phyloP scores from a whole-genome alignment of 495 filamentous ascomycete species.

The Hyaloscypha variabilis region DNA sequence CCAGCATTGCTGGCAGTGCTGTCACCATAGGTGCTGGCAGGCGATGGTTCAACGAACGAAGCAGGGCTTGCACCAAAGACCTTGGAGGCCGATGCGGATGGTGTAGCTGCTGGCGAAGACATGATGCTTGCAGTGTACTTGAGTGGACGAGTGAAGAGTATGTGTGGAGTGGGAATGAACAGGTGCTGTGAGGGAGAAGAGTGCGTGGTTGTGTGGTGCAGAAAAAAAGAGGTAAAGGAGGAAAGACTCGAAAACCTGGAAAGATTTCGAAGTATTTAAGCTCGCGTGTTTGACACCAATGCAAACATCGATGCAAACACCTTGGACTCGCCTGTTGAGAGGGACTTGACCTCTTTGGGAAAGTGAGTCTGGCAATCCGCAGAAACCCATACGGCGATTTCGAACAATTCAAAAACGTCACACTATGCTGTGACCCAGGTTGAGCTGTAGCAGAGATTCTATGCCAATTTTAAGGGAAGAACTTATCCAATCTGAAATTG shows the following conservation, averaged over 20 bases:
- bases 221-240: not conserved
- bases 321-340: not conserved
- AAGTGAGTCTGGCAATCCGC: not conserved
- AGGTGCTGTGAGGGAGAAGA: not conserved
- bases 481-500: not conserved
- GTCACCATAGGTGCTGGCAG: constrained; percentile 42
- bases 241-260: not conserved
- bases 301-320: not conserved
- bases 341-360: not conserved
- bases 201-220: not conserved
- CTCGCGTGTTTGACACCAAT: not conserved
- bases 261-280: not conserved
- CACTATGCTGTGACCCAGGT: not conserved
- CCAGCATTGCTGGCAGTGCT: constrained; percentile 28
- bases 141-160: constrained; percentile 6
- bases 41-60: constrained; percentile 34
- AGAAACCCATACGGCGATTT: not conserved
- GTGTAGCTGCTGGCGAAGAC: constrained; percentile 9
- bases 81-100: not conserved
- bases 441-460: no score
- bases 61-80: not conserved
- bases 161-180: not conserved
- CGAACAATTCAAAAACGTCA: not conserved
- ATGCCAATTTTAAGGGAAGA: no score
- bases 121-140: constrained; percentile 1